Evolutionary conservation across 768 basidiomycete species (phyloP).

Genomic region (Amanita phalloides): DNA sequence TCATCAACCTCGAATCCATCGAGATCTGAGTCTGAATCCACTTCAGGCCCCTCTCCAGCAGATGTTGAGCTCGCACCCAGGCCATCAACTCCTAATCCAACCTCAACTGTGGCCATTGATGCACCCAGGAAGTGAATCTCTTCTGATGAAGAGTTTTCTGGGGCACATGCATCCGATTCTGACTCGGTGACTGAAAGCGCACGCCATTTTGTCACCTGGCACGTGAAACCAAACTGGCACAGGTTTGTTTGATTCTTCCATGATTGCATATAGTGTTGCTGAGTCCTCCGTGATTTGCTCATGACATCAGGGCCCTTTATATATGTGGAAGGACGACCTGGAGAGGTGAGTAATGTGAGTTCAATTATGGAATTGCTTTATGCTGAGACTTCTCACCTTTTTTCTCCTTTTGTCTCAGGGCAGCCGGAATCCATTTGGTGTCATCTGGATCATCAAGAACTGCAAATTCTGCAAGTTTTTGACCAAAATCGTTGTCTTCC

Average conservation of each 20-base stretch:
- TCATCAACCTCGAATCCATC: not conserved
- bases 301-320: no score
- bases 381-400: not conserved
- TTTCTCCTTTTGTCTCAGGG: not conserved
- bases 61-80: not conserved
- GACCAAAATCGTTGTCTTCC: slow-evolving; percentile 1
- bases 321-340: no score
- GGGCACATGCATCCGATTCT: not conserved
- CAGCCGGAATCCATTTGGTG: not conserved
- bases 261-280: slow-evolving; percentile 2
- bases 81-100: not conserved
- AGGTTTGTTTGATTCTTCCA: slow-evolving; percentile 5
- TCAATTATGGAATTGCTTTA: no score
- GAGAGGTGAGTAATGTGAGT: no score
- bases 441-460: not conserved
- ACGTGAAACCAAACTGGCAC: not conserved
- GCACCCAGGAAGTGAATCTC: not conserved
- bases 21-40: not conserved
- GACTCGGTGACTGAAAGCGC: no score
- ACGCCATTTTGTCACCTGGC: not conserved
- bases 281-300: not conserved
- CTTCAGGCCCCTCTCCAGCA: not conserved
- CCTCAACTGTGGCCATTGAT: not conserved
- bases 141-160: not conserved
- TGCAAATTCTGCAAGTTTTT: not conserved